Evolutionary conservation across 2,329 filamentous ascomycete species (phyloP).

Genomic region (Penicillium corylophilum): DNA sequence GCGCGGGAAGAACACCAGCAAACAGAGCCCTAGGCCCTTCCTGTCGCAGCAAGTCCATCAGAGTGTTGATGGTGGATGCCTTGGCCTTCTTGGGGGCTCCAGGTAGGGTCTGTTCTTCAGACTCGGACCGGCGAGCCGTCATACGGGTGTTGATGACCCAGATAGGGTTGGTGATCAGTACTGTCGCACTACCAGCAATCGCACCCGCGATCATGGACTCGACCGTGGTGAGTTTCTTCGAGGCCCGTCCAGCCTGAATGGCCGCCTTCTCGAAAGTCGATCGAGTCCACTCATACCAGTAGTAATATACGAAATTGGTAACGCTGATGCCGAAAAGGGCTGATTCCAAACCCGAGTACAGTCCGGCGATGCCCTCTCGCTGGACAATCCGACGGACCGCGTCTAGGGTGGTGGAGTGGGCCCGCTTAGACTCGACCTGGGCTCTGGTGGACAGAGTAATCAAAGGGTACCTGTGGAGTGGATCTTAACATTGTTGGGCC

Average conservation of each 20-base stretch:
- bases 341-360: slow-evolving; percentile 91
- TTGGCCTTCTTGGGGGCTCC: slow-evolving; percentile 54
- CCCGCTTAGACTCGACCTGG: slow-evolving; percentile 94
- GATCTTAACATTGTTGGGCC: slow-evolving; percentile 10
- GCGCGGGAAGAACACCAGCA: slow-evolving; percentile 83
- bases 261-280: slow-evolving; percentile 78
- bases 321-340: slow-evolving; percentile 96
- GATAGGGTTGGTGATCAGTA: slow-evolving; percentile 95
- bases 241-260: slow-evolving; percentile 67
- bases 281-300: slow-evolving; percentile 98
- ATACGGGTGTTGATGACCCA: slow-evolving; percentile 99
- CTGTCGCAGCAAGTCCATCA: slow-evolving; percentile 74
- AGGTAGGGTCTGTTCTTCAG: slow-evolving; percentile 43
- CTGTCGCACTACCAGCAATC: slow-evolving; percentile 88
- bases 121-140: slow-evolving; percentile 77
- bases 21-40: slow-evolving; percentile 87
- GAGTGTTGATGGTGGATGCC: slow-evolving; percentile 71
- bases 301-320: slow-evolving; percentile 99
- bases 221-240: slow-evolving; percentile 80
- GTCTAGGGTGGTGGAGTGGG: slow-evolving; percentile 77
- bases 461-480: slow-evolving; percentile 72
- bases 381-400: slow-evolving; percentile 84
- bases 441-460: slow-evolving; percentile 97
- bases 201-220: slow-evolving; percentile 96
- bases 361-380: slow-evolving; percentile 81